Conservation (phyloP, 768 basidiomycete species). For the Boletus reticulatus region DNA sequence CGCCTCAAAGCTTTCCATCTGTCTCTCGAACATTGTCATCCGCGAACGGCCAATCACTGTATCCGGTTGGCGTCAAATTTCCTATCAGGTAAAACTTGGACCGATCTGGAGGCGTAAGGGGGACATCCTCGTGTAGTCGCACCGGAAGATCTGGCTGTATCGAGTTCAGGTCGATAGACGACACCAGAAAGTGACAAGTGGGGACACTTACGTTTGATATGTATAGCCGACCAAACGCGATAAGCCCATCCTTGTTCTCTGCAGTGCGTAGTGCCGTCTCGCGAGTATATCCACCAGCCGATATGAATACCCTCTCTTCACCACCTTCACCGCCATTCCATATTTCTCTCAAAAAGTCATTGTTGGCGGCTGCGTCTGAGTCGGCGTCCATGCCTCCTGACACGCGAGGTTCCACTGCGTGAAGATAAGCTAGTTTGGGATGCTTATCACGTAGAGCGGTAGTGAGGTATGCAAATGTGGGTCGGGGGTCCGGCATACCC, state of each 20-base stretch:
- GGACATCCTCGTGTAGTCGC: slow-evolving; percentile 7
- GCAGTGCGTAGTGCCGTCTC: not conserved
- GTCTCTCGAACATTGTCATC: not conserved
- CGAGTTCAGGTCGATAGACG: not conserved
- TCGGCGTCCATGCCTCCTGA: not conserved
- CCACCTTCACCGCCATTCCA: not conserved
- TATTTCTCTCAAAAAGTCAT: not conserved
- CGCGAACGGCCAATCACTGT: slow-evolving; percentile 13
- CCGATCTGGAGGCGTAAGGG: slow-evolving; percentile 18
- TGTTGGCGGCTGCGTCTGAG: not conserved
- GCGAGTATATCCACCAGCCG: not conserved
- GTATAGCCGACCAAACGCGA: not conserved
- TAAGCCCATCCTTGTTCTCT: not conserved
- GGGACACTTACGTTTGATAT: not conserved
- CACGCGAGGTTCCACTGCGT: slow-evolving; percentile 42
- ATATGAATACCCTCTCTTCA: not conserved
- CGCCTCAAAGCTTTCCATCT: too few relatives aligned
- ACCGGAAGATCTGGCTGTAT: slow-evolving; percentile 28
- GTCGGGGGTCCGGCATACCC: slow-evolving; percentile 51
- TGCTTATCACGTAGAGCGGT: slow-evolving; percentile 32
- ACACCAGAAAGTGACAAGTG: too few relatives aligned
- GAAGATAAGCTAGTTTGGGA: slow-evolving; percentile 47
- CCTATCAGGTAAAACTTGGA: slow-evolving; percentile 26
- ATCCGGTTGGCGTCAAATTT: slow-evolving; percentile 10
- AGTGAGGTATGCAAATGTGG: slow-evolving; percentile 52